phyloP scores from a whole-genome alignment of 192 early-diverging fungal genomes.

The Rhizophagus clarus region DNA sequence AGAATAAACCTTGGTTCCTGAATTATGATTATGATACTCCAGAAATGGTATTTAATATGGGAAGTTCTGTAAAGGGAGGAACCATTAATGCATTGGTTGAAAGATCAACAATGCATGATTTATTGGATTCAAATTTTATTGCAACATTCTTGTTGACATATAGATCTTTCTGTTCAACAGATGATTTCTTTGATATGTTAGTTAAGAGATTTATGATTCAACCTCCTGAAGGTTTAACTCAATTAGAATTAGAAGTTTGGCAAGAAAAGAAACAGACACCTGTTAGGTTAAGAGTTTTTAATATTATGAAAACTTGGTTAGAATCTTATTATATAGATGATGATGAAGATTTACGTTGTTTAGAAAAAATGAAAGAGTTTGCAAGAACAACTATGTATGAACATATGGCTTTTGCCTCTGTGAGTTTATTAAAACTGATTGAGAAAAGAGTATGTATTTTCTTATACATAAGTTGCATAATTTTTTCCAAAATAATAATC shows the following conservation, averaged over 20 bases:
- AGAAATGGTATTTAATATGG: slow-evolving; percentile 83
- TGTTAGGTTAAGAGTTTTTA: slow-evolving; percentile 92
- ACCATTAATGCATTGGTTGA: slow-evolving; percentile 85
- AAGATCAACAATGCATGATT: slow-evolving; percentile 88
- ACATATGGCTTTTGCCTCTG: slow-evolving; percentile 66
- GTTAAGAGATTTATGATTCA: slow-evolving; percentile 76
- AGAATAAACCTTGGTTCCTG: slow-evolving; percentile 76
- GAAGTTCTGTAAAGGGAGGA: slow-evolving; percentile 87
- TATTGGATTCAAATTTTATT: slow-evolving; percentile 80
- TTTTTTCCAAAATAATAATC: neutral
- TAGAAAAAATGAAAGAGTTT: slow-evolving; percentile 76
- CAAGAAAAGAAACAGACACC: slow-evolving; percentile 85
- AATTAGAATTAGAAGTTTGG: slow-evolving; percentile 74
- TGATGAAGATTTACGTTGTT: slow-evolving; percentile 69
- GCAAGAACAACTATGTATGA: slow-evolving; percentile 72
- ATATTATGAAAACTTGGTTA: slow-evolving; percentile 93
- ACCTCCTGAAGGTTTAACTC: slow-evolving; percentile 67
- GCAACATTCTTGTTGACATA: slow-evolving; percentile 93
- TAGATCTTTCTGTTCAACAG: slow-evolving; percentile 85
- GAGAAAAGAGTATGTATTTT: slow-evolving; percentile 59
- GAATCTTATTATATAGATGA: slow-evolving; percentile 86
- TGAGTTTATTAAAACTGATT: slow-evolving; percentile 76
- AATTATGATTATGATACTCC: slow-evolving; percentile 71
- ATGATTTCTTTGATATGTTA: slow-evolving; percentile 75
- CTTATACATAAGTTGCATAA: neutral